Conservation (phyloP, 2,329 filamentous ascomycete species). For the Paraphaeosphaeria minitans region DNA sequence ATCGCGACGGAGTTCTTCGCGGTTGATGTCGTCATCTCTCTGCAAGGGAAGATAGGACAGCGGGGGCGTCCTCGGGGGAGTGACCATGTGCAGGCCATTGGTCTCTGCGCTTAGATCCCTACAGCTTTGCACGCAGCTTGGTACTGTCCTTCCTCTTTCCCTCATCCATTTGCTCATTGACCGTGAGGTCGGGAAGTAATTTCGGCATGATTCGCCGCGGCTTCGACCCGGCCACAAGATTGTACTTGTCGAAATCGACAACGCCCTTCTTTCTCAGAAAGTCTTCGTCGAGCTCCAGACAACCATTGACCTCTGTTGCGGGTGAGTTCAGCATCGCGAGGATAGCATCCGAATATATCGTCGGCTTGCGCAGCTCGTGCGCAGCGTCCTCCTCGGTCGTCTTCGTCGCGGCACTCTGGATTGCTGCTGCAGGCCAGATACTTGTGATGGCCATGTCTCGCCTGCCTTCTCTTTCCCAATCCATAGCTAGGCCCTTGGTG, state of each 20-base stretch:
- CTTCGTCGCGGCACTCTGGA: slow-evolving; percentile 76
- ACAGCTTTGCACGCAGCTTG: slow-evolving; percentile 26
- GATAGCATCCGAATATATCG: slow-evolving; percentile 81
- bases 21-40: not conserved
- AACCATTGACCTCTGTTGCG: slow-evolving; percentile 68
- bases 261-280: slow-evolving; percentile 72
- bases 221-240: slow-evolving; percentile 64
- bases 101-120: not conserved
- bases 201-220: slow-evolving; percentile 81
- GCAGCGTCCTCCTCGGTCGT: slow-evolving; percentile 53
- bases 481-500: slow-evolving; percentile 82
- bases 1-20: not conserved
- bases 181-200: slow-evolving; percentile 69
- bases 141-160: slow-evolving; percentile 72
- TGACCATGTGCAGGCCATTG: not conserved
- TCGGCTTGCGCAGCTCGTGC: slow-evolving; percentile 66
- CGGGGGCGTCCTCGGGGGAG: not conserved
- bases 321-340: slow-evolving; percentile 71
- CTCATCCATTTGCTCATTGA: slow-evolving; percentile 81
- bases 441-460: slow-evolving; percentile 76
- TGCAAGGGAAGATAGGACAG: not conserved
- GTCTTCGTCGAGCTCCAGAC: slow-evolving; percentile 78
- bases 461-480: slow-evolving; percentile 70
- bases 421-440: slow-evolving; percentile 80
- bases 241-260: slow-evolving; percentile 74